These are phyloP conservation scores for Parathielavia appendiculata DNA, from an alignment of 495 filamentous ascomycete species.

Conservation along the genomic window DNA sequence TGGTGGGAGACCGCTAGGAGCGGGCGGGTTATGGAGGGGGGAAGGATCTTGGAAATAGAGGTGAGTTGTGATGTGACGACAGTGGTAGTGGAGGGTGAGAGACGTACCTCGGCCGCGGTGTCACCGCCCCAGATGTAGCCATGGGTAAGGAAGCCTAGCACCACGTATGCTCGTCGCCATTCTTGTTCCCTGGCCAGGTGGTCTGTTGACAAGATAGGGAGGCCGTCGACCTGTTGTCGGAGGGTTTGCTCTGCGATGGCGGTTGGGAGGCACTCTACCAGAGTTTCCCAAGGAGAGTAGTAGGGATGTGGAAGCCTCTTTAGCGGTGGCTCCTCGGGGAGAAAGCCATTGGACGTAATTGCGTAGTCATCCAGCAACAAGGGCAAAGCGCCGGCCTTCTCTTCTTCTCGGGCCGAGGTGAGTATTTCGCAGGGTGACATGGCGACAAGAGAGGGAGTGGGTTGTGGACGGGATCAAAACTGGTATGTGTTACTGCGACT, in stretches of 20 bases:
- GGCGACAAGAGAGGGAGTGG: not conserved
- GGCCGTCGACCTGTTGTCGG: constrained; percentile 57
- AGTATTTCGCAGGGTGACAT: constrained; percentile 24
- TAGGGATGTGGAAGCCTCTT: constrained; percentile 64
- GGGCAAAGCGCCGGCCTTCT: not conserved
- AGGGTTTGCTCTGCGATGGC: constrained; percentile 63
- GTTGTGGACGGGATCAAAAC: not conserved
- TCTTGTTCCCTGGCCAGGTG: constrained; percentile 61
- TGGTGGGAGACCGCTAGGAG: constrained; percentile 68
- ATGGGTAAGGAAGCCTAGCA: constrained; percentile 71
- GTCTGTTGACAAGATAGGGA: constrained; percentile 64
- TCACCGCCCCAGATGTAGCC: constrained; percentile 67
- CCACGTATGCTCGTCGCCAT: constrained; percentile 78
- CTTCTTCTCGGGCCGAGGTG: not conserved
- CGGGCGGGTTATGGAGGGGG: constrained; percentile 73
- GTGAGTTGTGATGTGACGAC: not conserved
- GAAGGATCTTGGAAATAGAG: constrained; percentile 46
- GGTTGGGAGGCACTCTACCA: constrained; percentile 62
- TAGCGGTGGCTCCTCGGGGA: constrained; percentile 66
- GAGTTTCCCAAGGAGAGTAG: constrained; percentile 74
- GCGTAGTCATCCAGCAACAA: constrained; percentile 21
- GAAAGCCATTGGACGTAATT: constrained; percentile 59
- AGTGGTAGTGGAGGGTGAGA: not conserved
- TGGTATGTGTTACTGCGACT: not conserved
- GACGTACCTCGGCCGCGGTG: constrained; percentile 30